These are phyloP conservation scores for Phytophthora gonapodyides DNA, from an alignment of 352 stramenopile species.

Conservation along the genomic window DNA sequence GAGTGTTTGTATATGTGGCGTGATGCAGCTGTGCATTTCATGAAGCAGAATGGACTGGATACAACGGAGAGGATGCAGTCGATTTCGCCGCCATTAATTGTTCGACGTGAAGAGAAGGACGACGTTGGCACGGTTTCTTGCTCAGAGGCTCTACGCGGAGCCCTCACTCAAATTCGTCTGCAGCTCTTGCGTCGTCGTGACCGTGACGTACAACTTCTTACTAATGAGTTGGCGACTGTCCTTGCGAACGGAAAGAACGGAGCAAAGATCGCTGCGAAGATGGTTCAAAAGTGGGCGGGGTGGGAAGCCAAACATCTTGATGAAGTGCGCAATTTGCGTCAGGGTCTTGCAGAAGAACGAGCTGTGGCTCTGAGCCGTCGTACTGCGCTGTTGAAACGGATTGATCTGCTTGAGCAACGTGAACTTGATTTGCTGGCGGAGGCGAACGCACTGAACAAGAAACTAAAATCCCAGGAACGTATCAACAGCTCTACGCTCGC, in stretches of 20 bases:
- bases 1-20: constrained; percentile 31
- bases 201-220: neutral
- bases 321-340: constrained; percentile 26
- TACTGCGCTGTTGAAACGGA: constrained; percentile 16
- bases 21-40: constrained; percentile 26
- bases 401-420: constrained; percentile 20
- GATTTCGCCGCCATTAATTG: constrained; percentile 2
- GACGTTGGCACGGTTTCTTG: constrained; percentile 7
- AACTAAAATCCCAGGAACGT: neutral
- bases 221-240: constrained; percentile 13
- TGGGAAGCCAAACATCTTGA: constrained; percentile 36
- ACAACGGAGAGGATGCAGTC: neutral
- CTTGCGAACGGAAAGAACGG: constrained; percentile 17
- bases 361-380: constrained; percentile 13
- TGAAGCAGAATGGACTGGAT: constrained; percentile 17
- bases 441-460: constrained; percentile 24
- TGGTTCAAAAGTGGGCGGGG: constrained; percentile 35
- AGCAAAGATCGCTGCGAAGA: constrained; percentile 29
- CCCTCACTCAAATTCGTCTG: constrained; percentile 23
- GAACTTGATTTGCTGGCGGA: constrained; percentile 32
- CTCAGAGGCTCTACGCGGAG: constrained; percentile 17
- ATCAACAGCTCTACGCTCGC: neutral
- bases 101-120: neutral
- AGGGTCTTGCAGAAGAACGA: constrained; percentile 26
- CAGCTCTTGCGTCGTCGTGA: neutral